Percentiles rank a stretch among this genome's conserved stretches.
Conservation (phyloP, 768 basidiomycete species). For the Dendrothele bispora region DNA sequence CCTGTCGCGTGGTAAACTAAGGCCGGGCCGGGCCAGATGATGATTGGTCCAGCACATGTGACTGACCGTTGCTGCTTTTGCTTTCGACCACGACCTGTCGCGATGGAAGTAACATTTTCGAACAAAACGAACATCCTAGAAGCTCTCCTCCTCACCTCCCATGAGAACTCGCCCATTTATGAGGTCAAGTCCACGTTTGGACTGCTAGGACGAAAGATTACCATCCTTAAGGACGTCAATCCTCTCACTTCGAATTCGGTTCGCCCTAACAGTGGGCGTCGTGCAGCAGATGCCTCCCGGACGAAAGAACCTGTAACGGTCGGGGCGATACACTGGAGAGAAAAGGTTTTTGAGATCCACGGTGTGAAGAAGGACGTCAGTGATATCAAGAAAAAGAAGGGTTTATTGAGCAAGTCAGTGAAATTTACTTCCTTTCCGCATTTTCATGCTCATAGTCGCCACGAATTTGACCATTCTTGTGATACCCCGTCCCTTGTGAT, state of each 20-base stretch:
- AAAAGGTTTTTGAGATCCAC: constrained; percentile 45
- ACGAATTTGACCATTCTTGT: too few relatives aligned
- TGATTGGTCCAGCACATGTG: too few relatives aligned
- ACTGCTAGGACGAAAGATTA: constrained; percentile 41
- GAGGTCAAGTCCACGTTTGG: constrained; percentile 42
- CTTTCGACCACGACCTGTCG: too few relatives aligned
- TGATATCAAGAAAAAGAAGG: constrained; percentile 41
- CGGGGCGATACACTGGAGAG: constrained; percentile 51
- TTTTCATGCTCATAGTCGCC: background rate
- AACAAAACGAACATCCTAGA: constrained; percentile 50
- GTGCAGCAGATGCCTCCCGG: background rate
- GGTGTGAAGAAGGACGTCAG: constrained; percentile 39
- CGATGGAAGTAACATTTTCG: constrained; percentile 57
- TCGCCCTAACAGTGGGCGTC: background rate
- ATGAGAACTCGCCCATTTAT: constrained; percentile 47
- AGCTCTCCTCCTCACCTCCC: constrained; percentile 38
- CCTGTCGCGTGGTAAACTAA: too few relatives aligned
- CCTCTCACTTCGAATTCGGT: constrained; percentile 29
- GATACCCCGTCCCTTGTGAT: too few relatives aligned
- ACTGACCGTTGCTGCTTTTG: too few relatives aligned
- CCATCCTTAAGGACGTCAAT: constrained; percentile 48
- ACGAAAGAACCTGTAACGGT: constrained; percentile 30
- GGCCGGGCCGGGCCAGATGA: too few relatives aligned
- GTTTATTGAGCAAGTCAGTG: constrained; percentile 36
- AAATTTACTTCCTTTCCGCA: background rate